Base-by-base conservation (phyloP, 768 basidiomycete species). In the Tubosaeta sp. region DNA sequence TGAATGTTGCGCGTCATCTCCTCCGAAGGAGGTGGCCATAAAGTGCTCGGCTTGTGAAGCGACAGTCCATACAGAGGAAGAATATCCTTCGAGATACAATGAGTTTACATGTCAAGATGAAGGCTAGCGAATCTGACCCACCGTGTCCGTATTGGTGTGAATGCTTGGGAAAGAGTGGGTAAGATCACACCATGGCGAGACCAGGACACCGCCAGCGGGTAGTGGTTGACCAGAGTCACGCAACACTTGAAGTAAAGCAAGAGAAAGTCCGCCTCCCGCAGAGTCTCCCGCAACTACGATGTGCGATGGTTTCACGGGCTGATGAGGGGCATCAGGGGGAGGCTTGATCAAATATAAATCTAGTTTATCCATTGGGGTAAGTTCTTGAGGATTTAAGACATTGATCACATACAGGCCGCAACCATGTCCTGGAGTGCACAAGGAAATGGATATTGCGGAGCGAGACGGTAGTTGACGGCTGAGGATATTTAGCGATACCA, bases 361-460 rank as follows among this genome's bases (percentile, higher is more conserved):
- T 91, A 51, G 12, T 26, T 25, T 17, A 47, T 39, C 17, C 27
- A 43, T 43, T 22, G 48, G 48, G 17, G 34, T 48, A 16, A 46
- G 50, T 26, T 13, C 8, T 43, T 29, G 48, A 10, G 19, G 38
- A 43, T n/a, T 27, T 8, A 26, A 31, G 33, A 26, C 6, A 6
- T 5, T 19, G 35, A 26, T 25, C 9, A 67, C 84, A 59, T 59
- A 91, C 90, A 98, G 8, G 93, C 86, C 3, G 95, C 90, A 11
- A 98, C 64, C 32, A 85, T 73, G 67, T 98, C 95, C 61, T 97
- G 94, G 7, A 97, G 70, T 1, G 86, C 91, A 58, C 91, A 92
- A 13, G 95, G 95, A 65, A 97, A 97, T 1, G 95, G 95, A 61
- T 95, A 98, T 70, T 97, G 95, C 0, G 95, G 95, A 13, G 95